These are phyloP conservation scores for Carex myosuroides DNA, from an alignment of 176 grass and related monocot genomes.

Conservation along the genomic window DNA sequence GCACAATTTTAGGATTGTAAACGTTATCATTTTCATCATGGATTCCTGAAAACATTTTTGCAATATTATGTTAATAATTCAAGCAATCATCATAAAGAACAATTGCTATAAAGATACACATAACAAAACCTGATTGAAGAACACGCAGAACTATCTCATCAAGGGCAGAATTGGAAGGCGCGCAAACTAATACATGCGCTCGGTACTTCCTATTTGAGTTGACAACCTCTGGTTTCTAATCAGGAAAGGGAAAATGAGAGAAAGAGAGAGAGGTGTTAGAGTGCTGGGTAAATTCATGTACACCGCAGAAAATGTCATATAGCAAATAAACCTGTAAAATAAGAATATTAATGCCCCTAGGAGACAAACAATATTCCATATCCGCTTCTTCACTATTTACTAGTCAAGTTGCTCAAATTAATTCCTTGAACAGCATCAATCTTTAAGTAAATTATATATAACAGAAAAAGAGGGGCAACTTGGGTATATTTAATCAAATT, in stretches of 20 bases:
- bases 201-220: constrained; percentile 93
- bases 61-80: constrained; percentile 6
- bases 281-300: background rate
- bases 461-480: background rate
- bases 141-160: constrained; percentile 95
- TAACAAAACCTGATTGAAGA: constrained; percentile 63
- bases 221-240: constrained; percentile 90
- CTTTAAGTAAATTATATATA: constrained; percentile 19
- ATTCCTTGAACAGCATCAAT: background rate
- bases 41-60: constrained; percentile 51
- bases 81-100: background rate
- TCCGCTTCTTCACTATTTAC: background rate
- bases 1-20: constrained; percentile 94
- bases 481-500: background rate
- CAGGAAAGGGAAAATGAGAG: constrained; percentile 1
- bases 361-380: background rate
- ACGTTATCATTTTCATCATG: constrained; percentile 82
- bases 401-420: background rate
- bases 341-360: background rate
- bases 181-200: constrained; percentile 92
- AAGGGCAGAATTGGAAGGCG: constrained; percentile 94
- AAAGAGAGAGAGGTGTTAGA: background rate
- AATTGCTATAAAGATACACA: constrained; percentile 8
- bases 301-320: background rate
- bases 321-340: background rate